Base-by-base conservation (phyloP, 768 basidiomycete genomes). In the Suillus spraguei region DNA sequence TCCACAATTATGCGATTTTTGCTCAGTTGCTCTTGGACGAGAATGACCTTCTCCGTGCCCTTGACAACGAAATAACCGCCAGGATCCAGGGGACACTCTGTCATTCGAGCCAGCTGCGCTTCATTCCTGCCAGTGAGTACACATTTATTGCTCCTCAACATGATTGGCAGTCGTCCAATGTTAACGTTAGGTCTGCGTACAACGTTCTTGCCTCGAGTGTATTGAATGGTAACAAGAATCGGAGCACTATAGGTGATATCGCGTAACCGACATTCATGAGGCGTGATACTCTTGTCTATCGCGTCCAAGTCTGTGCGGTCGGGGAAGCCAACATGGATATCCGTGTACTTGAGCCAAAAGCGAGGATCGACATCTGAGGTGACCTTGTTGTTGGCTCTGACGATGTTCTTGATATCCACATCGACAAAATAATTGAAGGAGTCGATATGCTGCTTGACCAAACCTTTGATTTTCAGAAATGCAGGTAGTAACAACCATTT, bases 21-120 rank as follows among this genome's bases (percentile, higher is more conserved):
- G 83, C 94, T 96, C 71, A 99, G 78, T 78, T 99, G 97, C 74
- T 99, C 97, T 76, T 99, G 97, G 8, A 99, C 97, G 65, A 99
- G 82, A 68, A 99, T 99, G 69, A 99, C 97, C 79, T 99, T 99
- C 78, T 99, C 97, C 49, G 97, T 99, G 42, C 97, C 97, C 77
- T 96, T 98, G 59, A 99, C 97, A 63, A 99, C 91, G 76, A 99
- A 99, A 74, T 99, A 99, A 4, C 97, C 97, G n/a, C 97, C 97
- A 13, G 97, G 97, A 79, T 99, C 97, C 63, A 99, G 82, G 4
- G 97, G 97, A 75, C 97, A 99, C 77, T 99, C 97, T 13, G 85
- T 88, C 94, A 98, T 96, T 44, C 87, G 82, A n/a, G 97, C 97
- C 28, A 99, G 82, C 68, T 96, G 87, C 16, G 85, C 83, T 60